Conservation (phyloP, 2,329 filamentous ascomycete species). For the Trichophyton benhamiae region DNA sequence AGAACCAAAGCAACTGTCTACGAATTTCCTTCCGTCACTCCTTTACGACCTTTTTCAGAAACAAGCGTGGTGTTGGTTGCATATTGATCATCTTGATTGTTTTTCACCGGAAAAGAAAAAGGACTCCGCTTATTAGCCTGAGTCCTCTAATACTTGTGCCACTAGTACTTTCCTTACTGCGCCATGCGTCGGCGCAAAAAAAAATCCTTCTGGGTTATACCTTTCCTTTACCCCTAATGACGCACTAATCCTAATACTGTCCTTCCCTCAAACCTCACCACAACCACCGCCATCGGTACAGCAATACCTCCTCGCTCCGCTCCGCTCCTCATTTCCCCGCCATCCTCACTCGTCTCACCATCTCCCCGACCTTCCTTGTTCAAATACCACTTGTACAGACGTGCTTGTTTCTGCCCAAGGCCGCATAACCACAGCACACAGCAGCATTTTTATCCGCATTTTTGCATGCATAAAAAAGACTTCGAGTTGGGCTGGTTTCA, state of each 20-base stretch:
- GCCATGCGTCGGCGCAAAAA: background rate
- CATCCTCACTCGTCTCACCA: background rate
- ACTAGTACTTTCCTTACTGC: conserved; percentile 10
- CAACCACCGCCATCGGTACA: background rate
- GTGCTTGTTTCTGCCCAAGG: conserved; percentile 14
- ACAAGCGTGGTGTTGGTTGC: conserved; percentile 16
- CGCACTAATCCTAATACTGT: conserved; percentile 5
- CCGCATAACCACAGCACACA: conserved; percentile 11
- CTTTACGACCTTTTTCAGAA: conserved; percentile 17
- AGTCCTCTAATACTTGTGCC: background rate
- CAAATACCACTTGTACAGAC: conserved; percentile 6
- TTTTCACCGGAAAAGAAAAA: conserved; percentile 2
- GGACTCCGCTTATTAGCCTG: background rate
- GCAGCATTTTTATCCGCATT: conserved; percentile 7
- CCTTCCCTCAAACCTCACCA: conserved; percentile 2
- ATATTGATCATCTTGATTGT: background rate
- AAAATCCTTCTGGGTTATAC: conserved; percentile 11
- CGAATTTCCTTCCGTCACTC: conserved; percentile 24
- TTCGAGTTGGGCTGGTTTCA: conserved; percentile 6
- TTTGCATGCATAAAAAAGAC: conserved; percentile 2
- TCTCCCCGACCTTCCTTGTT: conserved; percentile 2
- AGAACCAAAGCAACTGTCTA: conserved; percentile 10
- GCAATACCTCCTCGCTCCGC: background rate
- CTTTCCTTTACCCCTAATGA: conserved; percentile 9
- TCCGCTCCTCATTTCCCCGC: background rate